phyloP scores from a whole-genome alignment of 2,329 filamentous ascomycete species.

The Nothopassalora personata region DNA sequence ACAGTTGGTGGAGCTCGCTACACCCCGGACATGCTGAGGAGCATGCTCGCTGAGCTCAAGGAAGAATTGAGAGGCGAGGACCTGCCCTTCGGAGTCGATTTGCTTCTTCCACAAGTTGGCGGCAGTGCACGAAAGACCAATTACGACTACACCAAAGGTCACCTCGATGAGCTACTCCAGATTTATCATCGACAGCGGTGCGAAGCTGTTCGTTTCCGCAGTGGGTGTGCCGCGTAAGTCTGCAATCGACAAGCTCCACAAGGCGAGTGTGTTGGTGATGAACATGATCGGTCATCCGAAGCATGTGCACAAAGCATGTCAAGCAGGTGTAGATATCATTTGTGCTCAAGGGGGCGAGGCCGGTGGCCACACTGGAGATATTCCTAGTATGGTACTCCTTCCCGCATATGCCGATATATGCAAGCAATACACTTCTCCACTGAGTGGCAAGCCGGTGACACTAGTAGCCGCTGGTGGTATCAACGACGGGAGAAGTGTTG shows the following conservation, averaged over 20 bases:
- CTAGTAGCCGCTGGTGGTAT: conserved; percentile 89
- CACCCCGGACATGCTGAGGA: conserved; percentile 89
- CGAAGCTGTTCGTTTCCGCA: conserved; percentile 89
- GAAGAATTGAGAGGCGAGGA: conserved; percentile 78
- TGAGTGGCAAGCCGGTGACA: conserved; percentile 80
- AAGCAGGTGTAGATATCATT: conserved; percentile 86
- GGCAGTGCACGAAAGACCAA: conserved; percentile 82
- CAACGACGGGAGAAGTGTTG: conserved; percentile 82
- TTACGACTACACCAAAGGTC: conserved; percentile 98
- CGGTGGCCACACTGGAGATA: conserved; percentile 70
- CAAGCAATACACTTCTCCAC: conserved; percentile 72
- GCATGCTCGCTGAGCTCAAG: conserved; percentile 92
- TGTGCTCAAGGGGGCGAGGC: conserved; percentile 96
- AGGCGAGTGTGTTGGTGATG: conserved; percentile 85
- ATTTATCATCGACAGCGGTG: conserved; percentile 88
- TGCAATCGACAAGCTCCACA: conserved; percentile 84
- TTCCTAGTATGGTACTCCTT: conserved; percentile 84
- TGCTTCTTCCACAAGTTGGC: conserved; percentile 87
- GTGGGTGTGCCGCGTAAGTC: conserved; percentile 83
- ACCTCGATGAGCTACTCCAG: conserved; percentile 79
- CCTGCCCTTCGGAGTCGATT: conserved; percentile 86
- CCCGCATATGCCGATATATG: conserved; percentile 80
- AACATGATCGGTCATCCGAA: conserved; percentile 99
- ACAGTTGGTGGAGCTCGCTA: conserved; percentile 92
- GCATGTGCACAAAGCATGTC: conserved; percentile 91